Base-by-base conservation (phyloP, 805 yeast species). In the Komagataella mondaviorum region DNA sequence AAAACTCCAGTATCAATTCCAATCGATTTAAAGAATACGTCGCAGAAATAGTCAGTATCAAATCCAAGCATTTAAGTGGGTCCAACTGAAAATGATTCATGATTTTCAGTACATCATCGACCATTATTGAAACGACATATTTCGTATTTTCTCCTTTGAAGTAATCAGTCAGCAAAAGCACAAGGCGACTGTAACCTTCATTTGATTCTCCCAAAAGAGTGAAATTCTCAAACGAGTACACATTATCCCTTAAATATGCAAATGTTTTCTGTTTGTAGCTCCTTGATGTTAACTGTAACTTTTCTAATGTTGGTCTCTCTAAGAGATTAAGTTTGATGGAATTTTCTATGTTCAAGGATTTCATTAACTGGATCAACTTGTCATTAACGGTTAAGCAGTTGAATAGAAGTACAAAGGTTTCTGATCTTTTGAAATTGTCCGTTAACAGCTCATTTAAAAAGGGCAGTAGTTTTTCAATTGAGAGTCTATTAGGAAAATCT, bases 31-130 rank as follows among this genome's bases (percentile, higher is more conserved):
- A 70, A 5, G 82, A 30, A 23, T 44, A 17, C 24, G 30, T 44
- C 6, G 77, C 59, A 49, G 76, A 74, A 2, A 85, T 59, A 48
- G 78, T 80, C 39, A 89, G 58, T 6, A 86, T 54, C 0, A 86
- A 52, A 56, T 87, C 86, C 49, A 89, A 70, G 23, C 80, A 77
- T 53, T 90, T 72, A 50, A 77, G 75, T 0, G 91, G 82, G 59
- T 90, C 96, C 49, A 89, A 70, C 50, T 76, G 75, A 62, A 79
- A 88, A 61, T 83, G 88, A 1, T 93, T 96, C 51, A 83, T 83
- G 6, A 85, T 60, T 24, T 72, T 71, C 48, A 78, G 75, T 2
- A 30, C 39, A 30, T 30, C 39, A 30, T 30, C 39, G 14, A 30
- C 39, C 39, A 30, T 30, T 30, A 30, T 30, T 30, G 39, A 6